These are phyloP conservation scores for Candida sakaeoensis DNA, from an alignment of 805 yeast species.

Conservation along the genomic window DNA sequence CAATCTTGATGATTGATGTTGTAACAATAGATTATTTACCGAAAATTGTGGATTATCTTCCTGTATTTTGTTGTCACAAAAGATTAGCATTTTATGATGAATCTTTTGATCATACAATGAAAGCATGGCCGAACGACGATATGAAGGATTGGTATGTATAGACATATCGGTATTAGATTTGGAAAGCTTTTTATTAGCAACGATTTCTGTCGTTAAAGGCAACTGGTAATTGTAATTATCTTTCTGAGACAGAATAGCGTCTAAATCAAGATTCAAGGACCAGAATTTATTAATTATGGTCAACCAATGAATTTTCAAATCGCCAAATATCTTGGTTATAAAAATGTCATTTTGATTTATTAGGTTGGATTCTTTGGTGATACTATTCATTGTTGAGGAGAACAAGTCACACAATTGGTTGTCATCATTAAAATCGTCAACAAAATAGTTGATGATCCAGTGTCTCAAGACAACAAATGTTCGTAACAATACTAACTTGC, in stretches of 20 bases:
- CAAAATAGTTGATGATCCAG: constrained; percentile 85
- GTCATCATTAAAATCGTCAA: constrained; percentile 61
- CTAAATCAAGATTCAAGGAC: constrained; percentile 20
- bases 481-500: constrained; percentile 67
- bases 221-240: constrained; percentile 14
- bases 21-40: constrained; percentile 33
- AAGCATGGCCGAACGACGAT: constrained; percentile 43
- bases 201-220: constrained; percentile 26
- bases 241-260: constrained; percentile 11
- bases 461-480: constrained; percentile 85
- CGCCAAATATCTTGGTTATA: constrained; percentile 34
- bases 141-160: constrained; percentile 41
- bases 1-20: constrained; percentile 34
- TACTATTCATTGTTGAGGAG: constrained; percentile 44
- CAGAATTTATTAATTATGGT: constrained; percentile 30
- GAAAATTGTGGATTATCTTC: constrained; percentile 39
- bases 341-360: constrained; percentile 18
- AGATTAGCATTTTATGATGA: constrained; percentile 32
- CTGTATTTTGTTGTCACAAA: constrained; percentile 19
- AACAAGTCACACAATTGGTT: constrained; percentile 37
- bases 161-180: constrained; percentile 35
- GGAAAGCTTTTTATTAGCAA: constrained; percentile 17
- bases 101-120: constrained; percentile 37
- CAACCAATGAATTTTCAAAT: constrained; percentile 42
- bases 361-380: constrained; percentile 28